Percentiles rank a stretch among this genome's conserved stretches.
Conservation (phyloP, 169 alveolate genomes). For the Cryptosporidium bovis region DNA sequence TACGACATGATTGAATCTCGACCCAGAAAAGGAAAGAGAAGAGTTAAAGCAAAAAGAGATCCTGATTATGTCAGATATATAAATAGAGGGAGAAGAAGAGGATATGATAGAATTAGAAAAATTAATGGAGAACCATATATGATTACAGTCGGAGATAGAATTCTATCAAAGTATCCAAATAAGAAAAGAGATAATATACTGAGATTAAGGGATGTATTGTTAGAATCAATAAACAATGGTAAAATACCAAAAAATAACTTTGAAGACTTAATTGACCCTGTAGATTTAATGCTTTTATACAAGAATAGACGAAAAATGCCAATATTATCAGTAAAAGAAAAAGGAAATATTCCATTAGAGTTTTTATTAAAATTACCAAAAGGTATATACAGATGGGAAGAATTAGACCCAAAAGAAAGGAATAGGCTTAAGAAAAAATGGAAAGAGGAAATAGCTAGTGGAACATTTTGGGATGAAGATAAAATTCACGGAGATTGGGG, state of each 20-base stretch:
- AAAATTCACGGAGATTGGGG: constrained; percentile 65
- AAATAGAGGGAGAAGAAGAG: constrained; percentile 26
- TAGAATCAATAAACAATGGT: constrained; percentile 21
- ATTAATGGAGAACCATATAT: constrained; percentile 52
- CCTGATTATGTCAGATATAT: background rate
- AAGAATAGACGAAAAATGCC: constrained; percentile 49
- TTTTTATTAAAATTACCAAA: constrained; percentile 38
- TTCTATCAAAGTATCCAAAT: constrained; percentile 45
- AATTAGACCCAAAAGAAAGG: constrained; percentile 54
- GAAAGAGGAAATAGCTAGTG: constrained; percentile 50
- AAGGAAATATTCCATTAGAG: constrained; percentile 54
- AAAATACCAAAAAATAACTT: constrained; percentile 13
- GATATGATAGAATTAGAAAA: constrained; percentile 26
- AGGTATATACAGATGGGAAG: constrained; percentile 55
- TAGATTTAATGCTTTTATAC: constrained; percentile 38
- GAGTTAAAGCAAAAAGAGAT: background rate
- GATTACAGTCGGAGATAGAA: constrained; percentile 40
- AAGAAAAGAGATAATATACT: constrained; percentile 24
- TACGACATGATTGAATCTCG: background rate
- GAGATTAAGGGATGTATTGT: constrained; percentile 4
- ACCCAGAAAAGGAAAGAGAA: constrained; percentile 19
- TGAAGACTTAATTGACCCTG: constrained; percentile 26
- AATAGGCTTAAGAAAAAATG: constrained; percentile 37
- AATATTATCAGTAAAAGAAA: constrained; percentile 7
- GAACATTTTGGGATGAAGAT: constrained; percentile 74